phyloP scores from a whole-genome alignment of 73 alveolate genomes.

The Durusdinium trenchii region DNA sequence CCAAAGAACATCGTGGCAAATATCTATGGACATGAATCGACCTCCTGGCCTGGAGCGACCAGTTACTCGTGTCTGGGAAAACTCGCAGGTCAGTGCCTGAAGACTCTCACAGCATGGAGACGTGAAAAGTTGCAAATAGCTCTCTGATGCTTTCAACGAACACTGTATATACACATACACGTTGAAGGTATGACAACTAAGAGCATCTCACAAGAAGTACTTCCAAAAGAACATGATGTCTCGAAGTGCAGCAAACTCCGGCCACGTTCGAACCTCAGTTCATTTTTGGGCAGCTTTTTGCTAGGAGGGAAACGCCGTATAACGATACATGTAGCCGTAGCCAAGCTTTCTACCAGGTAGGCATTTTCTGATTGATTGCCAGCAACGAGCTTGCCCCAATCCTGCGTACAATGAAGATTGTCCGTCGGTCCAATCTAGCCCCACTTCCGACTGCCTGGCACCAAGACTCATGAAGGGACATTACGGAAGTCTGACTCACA shows the following conservation, averaged over 20 bases:
- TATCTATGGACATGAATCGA: background rate
- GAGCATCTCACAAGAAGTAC: slow-evolving; percentile 41
- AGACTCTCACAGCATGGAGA: background rate
- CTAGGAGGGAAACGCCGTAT: background rate
- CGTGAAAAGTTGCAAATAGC: background rate
- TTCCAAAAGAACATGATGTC: slow-evolving; percentile 94
- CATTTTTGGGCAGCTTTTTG: background rate
- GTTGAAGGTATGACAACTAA: background rate
- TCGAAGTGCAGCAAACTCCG: slow-evolving; percentile 88
- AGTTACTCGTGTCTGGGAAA: slow-evolving; percentile 69
- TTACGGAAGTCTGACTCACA: too few relatives aligned
- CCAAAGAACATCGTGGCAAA: too few relatives aligned
- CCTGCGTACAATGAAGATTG: background rate
- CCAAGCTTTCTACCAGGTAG: slow-evolving; percentile 10
- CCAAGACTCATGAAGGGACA: background rate
- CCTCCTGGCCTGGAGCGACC: slow-evolving; percentile 93
- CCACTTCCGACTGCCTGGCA: background rate
- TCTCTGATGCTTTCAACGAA: background rate
- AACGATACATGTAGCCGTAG: background rate
- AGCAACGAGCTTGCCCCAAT: slow-evolving; percentile 90
- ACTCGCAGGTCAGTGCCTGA: slow-evolving; percentile 86
- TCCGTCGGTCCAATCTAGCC: background rate
- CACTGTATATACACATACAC: background rate
- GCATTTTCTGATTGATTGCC: slow-evolving; percentile 86
- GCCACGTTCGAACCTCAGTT: slow-evolving; percentile 78